A percentile compares a stretch with the other conserved stretches of the same genome.
phyloP scores from a whole-genome alignment of 176 grass and related monocot genomes.

The Poa pratensis region DNA sequence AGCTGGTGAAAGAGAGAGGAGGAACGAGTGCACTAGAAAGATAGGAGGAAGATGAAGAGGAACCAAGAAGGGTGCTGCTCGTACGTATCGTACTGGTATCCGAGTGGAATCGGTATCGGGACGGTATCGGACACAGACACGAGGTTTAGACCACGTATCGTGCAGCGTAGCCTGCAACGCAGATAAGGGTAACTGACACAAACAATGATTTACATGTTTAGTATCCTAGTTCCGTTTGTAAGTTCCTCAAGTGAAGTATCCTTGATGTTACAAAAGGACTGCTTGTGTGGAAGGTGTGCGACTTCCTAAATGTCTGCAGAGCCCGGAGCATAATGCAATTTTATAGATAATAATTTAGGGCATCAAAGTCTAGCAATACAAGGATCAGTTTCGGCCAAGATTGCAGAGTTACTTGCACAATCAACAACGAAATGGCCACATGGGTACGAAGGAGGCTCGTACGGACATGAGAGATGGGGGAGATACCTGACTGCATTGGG shows the following conservation, averaged over 20 bases:
- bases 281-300: neutral
- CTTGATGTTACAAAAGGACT: neutral
- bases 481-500: conserved; percentile 71
- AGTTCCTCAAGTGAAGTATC: neutral
- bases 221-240: neutral
- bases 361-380: neutral
- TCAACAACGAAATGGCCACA: neutral
- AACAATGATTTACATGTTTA: neutral
- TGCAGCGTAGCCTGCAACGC: too few relatives aligned
- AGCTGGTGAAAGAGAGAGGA: too few relatives aligned
- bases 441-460: neutral
- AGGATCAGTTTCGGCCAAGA: neutral
- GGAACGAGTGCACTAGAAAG: too few relatives aligned
- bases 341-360: neutral
- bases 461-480: neutral
- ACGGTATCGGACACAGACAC: too few relatives aligned
- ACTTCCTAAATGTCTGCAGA: neutral
- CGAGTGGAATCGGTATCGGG: too few relatives aligned
- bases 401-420: neutral
- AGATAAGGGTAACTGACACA: neutral
- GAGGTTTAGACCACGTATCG: too few relatives aligned
- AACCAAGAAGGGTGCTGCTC: too few relatives aligned
- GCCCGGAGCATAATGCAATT: neutral
- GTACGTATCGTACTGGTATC: too few relatives aligned
- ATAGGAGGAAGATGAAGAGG: too few relatives aligned